Percentiles rank a stretch among this genome's conserved stretches.
These are phyloP conservation scores for Aethionema arabicum DNA, from an alignment of 345 rosid genomes.

Conservation along the genomic window DNA sequence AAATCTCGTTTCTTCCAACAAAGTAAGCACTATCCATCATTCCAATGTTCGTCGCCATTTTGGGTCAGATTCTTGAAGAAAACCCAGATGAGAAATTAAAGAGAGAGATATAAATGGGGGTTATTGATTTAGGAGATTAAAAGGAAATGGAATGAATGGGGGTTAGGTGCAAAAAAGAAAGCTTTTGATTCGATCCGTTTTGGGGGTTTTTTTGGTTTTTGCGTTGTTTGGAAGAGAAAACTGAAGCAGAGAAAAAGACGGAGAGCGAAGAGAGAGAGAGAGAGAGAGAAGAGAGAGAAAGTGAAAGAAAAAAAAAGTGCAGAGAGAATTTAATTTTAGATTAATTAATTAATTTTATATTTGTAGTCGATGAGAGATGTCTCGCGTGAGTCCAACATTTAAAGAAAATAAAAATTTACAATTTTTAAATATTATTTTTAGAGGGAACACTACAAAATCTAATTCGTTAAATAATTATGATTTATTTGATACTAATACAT, in stretches of 20 bases:
- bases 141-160: slow-evolving; percentile 18
- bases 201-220: slow-evolving; percentile 20
- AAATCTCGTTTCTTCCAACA: slow-evolving; percentile 91
- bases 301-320: background rate
- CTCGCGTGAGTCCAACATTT: too few species aligned
- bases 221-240: slow-evolving; percentile 36
- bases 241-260: slow-evolving; percentile 38
- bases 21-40: slow-evolving; percentile 99
- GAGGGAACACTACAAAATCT: too few species aligned
- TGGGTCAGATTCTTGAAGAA: background rate
- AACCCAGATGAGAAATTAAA: slow-evolving; percentile 27
- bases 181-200: slow-evolving; percentile 37
- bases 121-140: background rate
- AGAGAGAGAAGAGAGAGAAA: background rate
- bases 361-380: background rate
- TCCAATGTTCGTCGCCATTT: slow-evolving; percentile 91
- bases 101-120: slow-evolving; percentile 13
- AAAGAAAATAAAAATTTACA: too few species aligned
- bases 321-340: background rate
- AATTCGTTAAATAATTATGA: too few species aligned
- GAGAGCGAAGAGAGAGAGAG: slow-evolving; percentile 30
- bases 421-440: too few species aligned
- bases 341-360: slow-evolving; percentile 16
- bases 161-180: slow-evolving; percentile 20
- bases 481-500: too few species aligned